Evolutionary conservation across 2,329 filamentous ascomycete genomes (phyloP), one percentile per base, ranked within the genome.

Genomic region (Venturia aucupariae): DNA sequence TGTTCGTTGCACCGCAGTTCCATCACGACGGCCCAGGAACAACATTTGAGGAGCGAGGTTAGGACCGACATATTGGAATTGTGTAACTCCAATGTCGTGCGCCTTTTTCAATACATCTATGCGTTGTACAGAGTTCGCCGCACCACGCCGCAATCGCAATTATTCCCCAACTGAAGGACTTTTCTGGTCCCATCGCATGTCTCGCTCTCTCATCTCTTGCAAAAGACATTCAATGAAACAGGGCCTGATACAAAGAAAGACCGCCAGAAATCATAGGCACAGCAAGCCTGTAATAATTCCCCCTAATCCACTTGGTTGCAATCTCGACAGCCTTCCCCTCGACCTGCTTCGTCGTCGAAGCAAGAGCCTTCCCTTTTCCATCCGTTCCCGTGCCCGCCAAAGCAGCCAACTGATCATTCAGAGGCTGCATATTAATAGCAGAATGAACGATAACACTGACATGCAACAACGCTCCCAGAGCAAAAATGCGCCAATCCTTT

Each of bases 401-500:
- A 19, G 73, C 76, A 65, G 79, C 77, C n/a, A 81, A 66, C 70
- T 78, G 77, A 65, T 77, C 75, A 64, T 82, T 81, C 67, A 81
- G 67, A 30, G 79, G 79, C 74, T 81, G 79, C 79, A 81, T 80
- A 65, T 82, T 81, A 22, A 78, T 63, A 2, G 79, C 79, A 15
- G 77, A 79, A 66, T 81, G 79, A n/a, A 81, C 66, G 48, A 81
- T 77, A 0, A 77, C 80, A 35, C 76, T 72, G 35, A 82, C 67
- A 65, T 81, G 80, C 70, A 78, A 77, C 4, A 74, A 55, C 8
- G 80, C 77, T 4, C 76, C 71, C 15, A 79, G 65, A 2, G 78
- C 77, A 60, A 78, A 81, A 4, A 77, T 38, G 55, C 73, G 74
- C 79, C 79, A 81, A 66, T 80, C 79, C 30, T 35, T 32, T n/a